Conservation (phyloP, 192 early-diverging fungal genomes). For the Paraglomus occultum region DNA sequence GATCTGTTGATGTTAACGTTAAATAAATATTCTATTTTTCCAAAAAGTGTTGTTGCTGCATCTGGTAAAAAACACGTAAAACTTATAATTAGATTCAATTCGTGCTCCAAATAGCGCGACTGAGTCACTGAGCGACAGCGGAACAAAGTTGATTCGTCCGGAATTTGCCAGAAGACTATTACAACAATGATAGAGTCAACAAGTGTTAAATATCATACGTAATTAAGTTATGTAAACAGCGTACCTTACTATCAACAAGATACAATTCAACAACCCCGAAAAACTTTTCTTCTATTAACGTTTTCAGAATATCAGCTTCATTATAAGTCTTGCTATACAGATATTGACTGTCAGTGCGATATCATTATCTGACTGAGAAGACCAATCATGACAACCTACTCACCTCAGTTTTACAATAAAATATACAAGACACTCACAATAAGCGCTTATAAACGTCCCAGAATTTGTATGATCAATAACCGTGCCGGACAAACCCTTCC, state of each 20-base stretch:
- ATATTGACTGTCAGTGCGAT: background rate
- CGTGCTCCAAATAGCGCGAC: too few relatives aligned
- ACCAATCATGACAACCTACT: background rate
- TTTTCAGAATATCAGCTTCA: background rate
- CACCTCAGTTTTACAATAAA: slow-evolving; percentile 47
- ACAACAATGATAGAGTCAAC: background rate
- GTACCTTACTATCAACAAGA: slow-evolving; percentile 31
- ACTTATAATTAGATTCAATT: too few relatives aligned
- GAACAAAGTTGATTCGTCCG: slow-evolving; percentile 10
- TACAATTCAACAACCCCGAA: slow-evolving; percentile 48
- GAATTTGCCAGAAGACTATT: slow-evolving; percentile 15
- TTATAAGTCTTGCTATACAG: slow-evolving; percentile 21
- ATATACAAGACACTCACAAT: slow-evolving; percentile 64
- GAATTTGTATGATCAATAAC: slow-evolving; percentile 50
- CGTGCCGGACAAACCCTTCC: slow-evolving; percentile 50
- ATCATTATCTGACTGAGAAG: background rate
- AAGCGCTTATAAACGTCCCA: slow-evolving; percentile 54
- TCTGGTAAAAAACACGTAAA: too few relatives aligned
- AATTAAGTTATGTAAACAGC: background rate
- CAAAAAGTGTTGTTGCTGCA: too few relatives aligned
- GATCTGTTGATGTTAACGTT: too few relatives aligned
- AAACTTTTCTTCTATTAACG: slow-evolving; percentile 34
- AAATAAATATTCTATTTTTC: too few relatives aligned
- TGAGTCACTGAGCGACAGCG: background rate
- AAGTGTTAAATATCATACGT: background rate